These are phyloP conservation scores for Physcomitrium patens DNA, from an alignment of 225 moss, liverwort and hornwort species.

Conservation along the genomic window DNA sequence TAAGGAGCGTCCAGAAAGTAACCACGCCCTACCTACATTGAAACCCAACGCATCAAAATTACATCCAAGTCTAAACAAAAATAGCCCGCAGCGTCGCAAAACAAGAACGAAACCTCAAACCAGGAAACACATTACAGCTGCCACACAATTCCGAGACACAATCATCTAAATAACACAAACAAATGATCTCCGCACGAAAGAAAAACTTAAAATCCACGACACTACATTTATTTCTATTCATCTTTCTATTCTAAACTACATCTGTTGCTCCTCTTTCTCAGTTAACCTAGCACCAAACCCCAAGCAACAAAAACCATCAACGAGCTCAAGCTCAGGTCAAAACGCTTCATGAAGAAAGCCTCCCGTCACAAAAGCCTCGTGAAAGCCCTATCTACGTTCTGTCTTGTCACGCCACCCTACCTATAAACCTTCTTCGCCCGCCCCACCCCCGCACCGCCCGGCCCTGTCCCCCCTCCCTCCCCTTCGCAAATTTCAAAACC, in stretches of 20 bases:
- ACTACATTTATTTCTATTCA: not conserved
- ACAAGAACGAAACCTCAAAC: slow-evolving; percentile 26
- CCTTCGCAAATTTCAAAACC: not conserved
- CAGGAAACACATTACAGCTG: slow-evolving; percentile 23
- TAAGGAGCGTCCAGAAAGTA: not conserved
- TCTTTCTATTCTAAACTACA: slow-evolving; percentile 3
- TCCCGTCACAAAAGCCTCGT: slow-evolving; percentile 30
- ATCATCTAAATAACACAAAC: slow-evolving; percentile 17
- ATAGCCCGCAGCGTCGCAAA: slow-evolving; percentile 27
- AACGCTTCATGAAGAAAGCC: slow-evolving; percentile 26
- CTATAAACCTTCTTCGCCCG: slow-evolving; percentile 15
- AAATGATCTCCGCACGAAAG: not conserved
- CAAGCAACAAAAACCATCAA: not conserved
- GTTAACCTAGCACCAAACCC: slow-evolving; percentile 20
- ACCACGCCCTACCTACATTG: slow-evolving; percentile 27
- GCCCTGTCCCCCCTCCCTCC: slow-evolving; percentile 2
- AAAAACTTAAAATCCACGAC: not conserved
- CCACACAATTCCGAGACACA: slow-evolving; percentile 31
- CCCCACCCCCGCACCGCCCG: not conserved
- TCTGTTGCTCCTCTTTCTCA: slow-evolving; percentile 8
- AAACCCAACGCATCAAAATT: slow-evolving; percentile 16
- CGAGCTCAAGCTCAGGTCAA: slow-evolving; percentile 14
- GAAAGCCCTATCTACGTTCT: slow-evolving; percentile 27
- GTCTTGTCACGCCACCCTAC: slow-evolving; percentile 25
- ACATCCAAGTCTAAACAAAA: slow-evolving; percentile 32